Base-by-base conservation (phyloP, 2,329 filamentous ascomycete species). In the Colletotrichum spinosum region DNA sequence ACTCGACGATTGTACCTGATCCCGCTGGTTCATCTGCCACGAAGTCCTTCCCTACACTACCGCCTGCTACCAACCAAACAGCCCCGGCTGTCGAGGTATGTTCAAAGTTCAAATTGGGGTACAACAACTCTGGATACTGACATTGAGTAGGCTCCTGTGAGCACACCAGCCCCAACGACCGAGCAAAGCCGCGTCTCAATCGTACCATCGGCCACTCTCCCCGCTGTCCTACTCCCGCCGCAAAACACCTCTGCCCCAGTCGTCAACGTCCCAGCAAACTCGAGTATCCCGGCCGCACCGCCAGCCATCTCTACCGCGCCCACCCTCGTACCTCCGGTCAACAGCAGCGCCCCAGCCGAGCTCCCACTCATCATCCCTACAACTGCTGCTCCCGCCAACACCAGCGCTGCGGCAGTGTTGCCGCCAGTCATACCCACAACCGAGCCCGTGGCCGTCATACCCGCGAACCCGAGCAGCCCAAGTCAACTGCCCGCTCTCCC, bases 121-220 rank as follows among this genome's bases (percentile, higher is more conserved):
- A 1, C 4, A 25, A 5, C 1, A 25, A 17, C 13, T 9, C 15
- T 50, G 9, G 39, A 38, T 39, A 17, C 46, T 62, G 34, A 62
- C 3, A 12, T 8, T 13, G 4, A 4, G 25, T 11, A 55, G 34
- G 13, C 45, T 15, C 15, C 52, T n/a, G 11, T 35, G 10, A 55
- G 12, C 15, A 41, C 35, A 37, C 13, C 59, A 38, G 34, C 45
- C 12, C 12, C 45, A 37, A n/a, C 25, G 12, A 37, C 17, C 10
- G 62, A 42, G 10, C 39, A 55, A 34, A 58, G 55, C 45, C 57
- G 44, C 12, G 46, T 49, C 52, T 67, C 65, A 2, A 67, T 67
- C 44, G 66, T 42, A 50, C 60, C 58, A 37, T 50, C 61, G 2
- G 67, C 60, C 15, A 56, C 60, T 45, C 60, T 60, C 33, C 55